A percentile compares a stretch with the other conserved stretches of the same genome.
phyloP scores from a whole-genome alignment of 2,329 filamentous ascomycete genomes.

The Penicillium brasilianum region DNA sequence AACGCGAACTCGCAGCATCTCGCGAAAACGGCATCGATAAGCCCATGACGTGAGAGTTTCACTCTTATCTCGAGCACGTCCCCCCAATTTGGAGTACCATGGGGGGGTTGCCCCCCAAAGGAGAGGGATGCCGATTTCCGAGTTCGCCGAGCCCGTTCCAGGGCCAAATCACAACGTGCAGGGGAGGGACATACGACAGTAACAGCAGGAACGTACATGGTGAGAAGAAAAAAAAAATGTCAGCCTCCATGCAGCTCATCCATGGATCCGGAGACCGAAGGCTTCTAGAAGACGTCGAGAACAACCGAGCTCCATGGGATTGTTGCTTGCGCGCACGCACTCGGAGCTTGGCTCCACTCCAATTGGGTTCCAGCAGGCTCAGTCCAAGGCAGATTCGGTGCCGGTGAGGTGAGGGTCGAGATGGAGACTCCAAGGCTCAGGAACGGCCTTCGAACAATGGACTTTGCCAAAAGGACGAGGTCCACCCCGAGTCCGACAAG shows the following conservation, averaged over 20 bases:
- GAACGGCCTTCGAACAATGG: background rate
- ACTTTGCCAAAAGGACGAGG: background rate
- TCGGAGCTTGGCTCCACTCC: conserved; percentile 18
- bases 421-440: too few species aligned
- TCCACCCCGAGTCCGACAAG: conserved; percentile 5
- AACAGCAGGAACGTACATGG: background rate
- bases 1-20: background rate
- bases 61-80: conserved; percentile 21
- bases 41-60: conserved; percentile 32
- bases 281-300: conserved; percentile 46
- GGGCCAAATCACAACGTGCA: background rate
- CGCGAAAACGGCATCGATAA: conserved; percentile 31
- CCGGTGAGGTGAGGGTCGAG: conserved; percentile 12
- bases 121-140: conserved; percentile 20
- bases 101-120: background rate
- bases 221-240: background rate
- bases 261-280: conserved; percentile 27
- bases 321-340: conserved; percentile 23
- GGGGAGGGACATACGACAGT: background rate
- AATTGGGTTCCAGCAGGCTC: background rate
- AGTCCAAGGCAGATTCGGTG: conserved; percentile 16
- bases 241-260: conserved; percentile 23
- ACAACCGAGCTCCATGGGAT: conserved; percentile 24
- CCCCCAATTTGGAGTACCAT: conserved; percentile 1
- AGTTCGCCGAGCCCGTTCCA: background rate